Conservation (phyloP, 495 filamentous ascomycete genomes). For the Cairneyella variabilis region DNA sequence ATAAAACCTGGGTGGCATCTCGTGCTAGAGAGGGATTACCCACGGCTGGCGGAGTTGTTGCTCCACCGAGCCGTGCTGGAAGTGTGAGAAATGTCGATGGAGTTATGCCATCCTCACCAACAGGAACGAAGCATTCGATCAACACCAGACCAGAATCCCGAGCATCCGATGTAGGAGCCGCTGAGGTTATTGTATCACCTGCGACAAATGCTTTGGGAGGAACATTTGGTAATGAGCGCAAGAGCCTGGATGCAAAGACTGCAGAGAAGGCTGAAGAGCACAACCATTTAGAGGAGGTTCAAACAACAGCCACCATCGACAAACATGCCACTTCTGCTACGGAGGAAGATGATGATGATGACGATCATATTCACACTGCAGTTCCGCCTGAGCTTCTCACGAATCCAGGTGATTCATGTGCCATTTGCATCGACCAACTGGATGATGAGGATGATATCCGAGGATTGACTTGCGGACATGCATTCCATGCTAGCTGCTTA, state of each 20-base stretch:
- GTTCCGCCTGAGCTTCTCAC: conserved; percentile 77
- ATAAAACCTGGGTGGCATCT: conserved; percentile 87
- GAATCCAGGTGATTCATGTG: conserved; percentile 90
- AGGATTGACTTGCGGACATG: conserved; percentile 89
- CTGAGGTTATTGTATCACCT: conserved; percentile 8
- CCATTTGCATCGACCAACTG: conserved; percentile 90
- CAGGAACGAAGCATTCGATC: conserved; percentile 22
- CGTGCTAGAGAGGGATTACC: conserved; percentile 82
- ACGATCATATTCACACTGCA: conserved; percentile 79
- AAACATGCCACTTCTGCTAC: conserved; percentile 19
- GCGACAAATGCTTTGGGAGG: conserved; percentile 7
- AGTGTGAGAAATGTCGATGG: conserved; percentile 63
- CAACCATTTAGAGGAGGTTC: conserved; percentile 16
- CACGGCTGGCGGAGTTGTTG: conserved; percentile 78
- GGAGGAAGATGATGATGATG: conserved; percentile 67
- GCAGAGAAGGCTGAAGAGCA: conserved; percentile 9
- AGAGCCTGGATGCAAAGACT: conserved; percentile 9
- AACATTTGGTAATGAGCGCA: conserved; percentile 1
- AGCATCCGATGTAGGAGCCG: conserved; percentile 9
- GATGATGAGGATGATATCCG: conserved; percentile 96
- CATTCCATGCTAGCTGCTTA: conserved; percentile 90
- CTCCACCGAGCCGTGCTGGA: conserved; percentile 62
- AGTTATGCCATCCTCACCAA: conserved; percentile 29
- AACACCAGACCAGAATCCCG: conserved; percentile 16
- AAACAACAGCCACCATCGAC: conserved; percentile 20